Base-by-base conservation (phyloP, 2,329 filamentous ascomycete genomes). In the Graphilbum fragrans region DNA sequence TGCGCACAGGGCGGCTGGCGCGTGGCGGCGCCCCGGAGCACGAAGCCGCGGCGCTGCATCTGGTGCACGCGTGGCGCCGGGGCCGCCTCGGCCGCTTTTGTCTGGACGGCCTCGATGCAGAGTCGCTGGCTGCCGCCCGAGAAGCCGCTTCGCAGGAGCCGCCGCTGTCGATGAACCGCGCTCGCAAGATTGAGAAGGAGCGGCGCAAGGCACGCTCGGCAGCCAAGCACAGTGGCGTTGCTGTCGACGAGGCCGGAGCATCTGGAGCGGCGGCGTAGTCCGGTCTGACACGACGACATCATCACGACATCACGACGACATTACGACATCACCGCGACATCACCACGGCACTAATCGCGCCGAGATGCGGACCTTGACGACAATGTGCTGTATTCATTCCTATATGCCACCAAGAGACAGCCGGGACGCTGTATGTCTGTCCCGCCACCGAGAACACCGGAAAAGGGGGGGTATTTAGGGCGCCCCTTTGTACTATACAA, bases 51-150 rank as follows among this genome's bases (percentile, higher is more conserved):
- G 88, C 88, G 3, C 62, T 86, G 29, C 86, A 85, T 71, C 67
- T 94, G 44, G 71, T 96, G 12, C 80, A 87, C 52, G 75, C 80
- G 55, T 98, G 86, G 84, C 74, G 88, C 39, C 70, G 67, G 20
- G 92, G 92, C 2, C 64, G 74, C 23, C 55, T 96, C 42, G 90
- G 88, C 1, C 69, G 64, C 33, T 92, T 93, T 54, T 63, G 86
- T 18, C 67, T 98, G 25, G 92, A 98, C 55, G 74, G 86, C 42
- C 66, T 96, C 12, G 70, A 67, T 18, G 70, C 73, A 32, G 72
- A 74, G 40, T 67, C 70, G 11, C 57, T 86, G 17, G 53, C 50
- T n/a, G 52, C 50, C 38, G 71, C 75, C 45, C 66, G 63, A 53
- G 62, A 63, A 44, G 61, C 61, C 45, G 53, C 64, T 20, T 62